Conservation (phyloP, 768 basidiomycete species). For the Tephrocybe sp. region DNA sequence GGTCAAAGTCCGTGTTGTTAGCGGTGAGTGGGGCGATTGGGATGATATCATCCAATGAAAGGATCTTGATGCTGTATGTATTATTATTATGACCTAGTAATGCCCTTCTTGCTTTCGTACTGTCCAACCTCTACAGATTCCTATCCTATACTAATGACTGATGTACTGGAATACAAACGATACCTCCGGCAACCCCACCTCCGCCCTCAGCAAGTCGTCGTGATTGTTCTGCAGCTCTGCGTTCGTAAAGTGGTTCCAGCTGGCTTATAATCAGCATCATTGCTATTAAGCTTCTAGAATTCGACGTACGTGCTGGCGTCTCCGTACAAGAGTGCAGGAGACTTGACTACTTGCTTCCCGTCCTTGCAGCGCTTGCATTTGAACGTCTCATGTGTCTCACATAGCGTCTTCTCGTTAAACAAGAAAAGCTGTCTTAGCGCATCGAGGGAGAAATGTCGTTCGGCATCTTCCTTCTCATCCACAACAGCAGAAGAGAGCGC, state of each 20-base stretch:
- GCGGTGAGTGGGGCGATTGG: constrained; percentile 76
- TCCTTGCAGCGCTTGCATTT: constrained; percentile 91
- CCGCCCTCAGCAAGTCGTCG: constrained; percentile 91
- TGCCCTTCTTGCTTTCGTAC: not conserved
- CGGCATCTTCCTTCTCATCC: constrained; percentile 93
- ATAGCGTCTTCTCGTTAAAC: constrained; percentile 82
- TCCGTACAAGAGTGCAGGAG: constrained; percentile 87
- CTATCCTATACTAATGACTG: constrained; percentile 58
- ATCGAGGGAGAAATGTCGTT: constrained; percentile 92
- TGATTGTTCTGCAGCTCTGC: constrained; percentile 85
- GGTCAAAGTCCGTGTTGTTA: constrained; percentile 65
- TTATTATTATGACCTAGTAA: constrained; percentile 3
- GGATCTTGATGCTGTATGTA: constrained; percentile 12
- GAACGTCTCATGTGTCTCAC: constrained; percentile 97
- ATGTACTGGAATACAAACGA: constrained; percentile 97
- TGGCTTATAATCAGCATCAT: constrained; percentile 26
- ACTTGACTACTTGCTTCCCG: constrained; percentile 79
- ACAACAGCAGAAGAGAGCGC: constrained; percentile 97
- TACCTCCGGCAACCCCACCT: constrained; percentile 78
- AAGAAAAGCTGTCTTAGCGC: constrained; percentile 86
- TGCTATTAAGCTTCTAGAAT: not conserved
- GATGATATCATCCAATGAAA: constrained; percentile 52
- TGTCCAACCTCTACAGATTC: not conserved
- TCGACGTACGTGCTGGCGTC: constrained; percentile 92
- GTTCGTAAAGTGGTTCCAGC: constrained; percentile 98